Evolutionary conservation across 2,329 filamentous ascomycete genomes (phyloP).

Genomic region (Neocucurbitaria cava): DNA sequence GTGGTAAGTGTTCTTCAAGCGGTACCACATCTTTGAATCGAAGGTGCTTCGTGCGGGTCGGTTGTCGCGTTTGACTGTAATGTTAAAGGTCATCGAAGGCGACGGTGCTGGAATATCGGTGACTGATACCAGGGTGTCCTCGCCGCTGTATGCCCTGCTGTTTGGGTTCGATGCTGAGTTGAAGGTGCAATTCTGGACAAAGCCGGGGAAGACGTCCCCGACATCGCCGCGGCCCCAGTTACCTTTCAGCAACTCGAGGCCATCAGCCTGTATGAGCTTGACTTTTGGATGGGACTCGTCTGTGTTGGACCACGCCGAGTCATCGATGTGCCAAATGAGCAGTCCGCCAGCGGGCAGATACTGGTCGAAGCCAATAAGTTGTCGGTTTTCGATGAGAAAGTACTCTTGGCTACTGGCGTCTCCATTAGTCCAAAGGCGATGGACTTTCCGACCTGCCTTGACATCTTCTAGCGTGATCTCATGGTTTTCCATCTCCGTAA

Average conservation of each 20-base stretch:
- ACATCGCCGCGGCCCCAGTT: slow-evolving; percentile 22
- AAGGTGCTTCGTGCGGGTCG: slow-evolving; percentile 12
- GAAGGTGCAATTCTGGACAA: slow-evolving; percentile 20
- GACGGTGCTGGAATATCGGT: slow-evolving; percentile 20
- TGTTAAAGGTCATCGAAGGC: slow-evolving; percentile 28
- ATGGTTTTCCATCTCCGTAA: slow-evolving; percentile 22
- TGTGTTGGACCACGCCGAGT: slow-evolving; percentile 14
- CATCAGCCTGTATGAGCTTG: slow-evolving; percentile 32
- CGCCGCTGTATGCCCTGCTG: slow-evolving; percentile 25
- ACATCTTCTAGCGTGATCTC: slow-evolving; percentile 28
- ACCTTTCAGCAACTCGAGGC: slow-evolving; percentile 21
- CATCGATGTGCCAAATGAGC: slow-evolving; percentile 35
- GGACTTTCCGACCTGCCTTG: slow-evolving; percentile 20
- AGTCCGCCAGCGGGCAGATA: slow-evolving; percentile 28
- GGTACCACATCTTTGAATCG: slow-evolving; percentile 27
- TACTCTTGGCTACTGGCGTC: slow-evolving; percentile 23
- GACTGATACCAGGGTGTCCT: slow-evolving; percentile 25
- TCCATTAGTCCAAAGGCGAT: slow-evolving; percentile 32
- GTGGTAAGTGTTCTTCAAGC: slow-evolving; percentile 27
- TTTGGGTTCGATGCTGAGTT: slow-evolving; percentile 20
- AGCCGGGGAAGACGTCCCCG: slow-evolving; percentile 27
- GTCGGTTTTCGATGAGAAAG: slow-evolving; percentile 30
- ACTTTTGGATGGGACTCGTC: slow-evolving; percentile 30
- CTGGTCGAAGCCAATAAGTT: slow-evolving; percentile 23
- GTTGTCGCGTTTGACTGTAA: slow-evolving; percentile 22